Base-by-base conservation (phyloP, 1,284 basidiomycete genomes). In the Xerocomus nothofagi region DNA sequence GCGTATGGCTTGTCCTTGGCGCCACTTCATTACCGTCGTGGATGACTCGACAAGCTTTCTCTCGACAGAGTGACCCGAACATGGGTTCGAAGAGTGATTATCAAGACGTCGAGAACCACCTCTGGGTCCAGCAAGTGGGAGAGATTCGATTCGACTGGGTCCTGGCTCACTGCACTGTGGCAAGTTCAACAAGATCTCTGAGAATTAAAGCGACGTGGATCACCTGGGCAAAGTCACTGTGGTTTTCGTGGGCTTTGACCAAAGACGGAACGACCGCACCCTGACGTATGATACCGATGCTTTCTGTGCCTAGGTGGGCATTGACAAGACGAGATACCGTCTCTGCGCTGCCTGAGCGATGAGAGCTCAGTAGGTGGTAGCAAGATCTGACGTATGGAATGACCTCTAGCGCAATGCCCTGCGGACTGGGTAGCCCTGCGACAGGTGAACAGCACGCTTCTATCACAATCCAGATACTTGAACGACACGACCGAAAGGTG, bases 381-480 rank as follows among this genome's bases (percentile, higher is more conserved):
- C 8, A 11, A 34, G n/a, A 40, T 29, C 11, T 39, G 33, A 44
- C 9, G 23, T 15, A 31, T n/a, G 31, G 32, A 48, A 27, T 31
- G 29, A 62, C 53, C 56, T 63, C 40, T 39, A 17, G 42, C 6
- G 6, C 17, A 9, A n/a, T 18, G 34, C 6, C 18, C 29, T 26
- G 32, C 31, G 23, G 21, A 12, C 33, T 49, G 37, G 20, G n/a
- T 17, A 17, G n/a, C 32, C 15, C 23, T 26, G 27, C 48, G 49
- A 41, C 53, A 58, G 21, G 17, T 49, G 42, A 61, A 57, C 9
- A 39, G 18, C 15, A 53, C 50, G 12, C 30, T 51, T 33, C 31
- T 30, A 21, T 57, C 32, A 23, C 26, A 20, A 12, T 51, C 50
- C 18, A 41, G 6, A 39, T 50, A 47, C 24, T 29, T 29, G 54